These are phyloP conservation scores for Debaryomyces castellii DNA, from an alignment of 805 yeast genomes.

Conservation along the genomic window DNA sequence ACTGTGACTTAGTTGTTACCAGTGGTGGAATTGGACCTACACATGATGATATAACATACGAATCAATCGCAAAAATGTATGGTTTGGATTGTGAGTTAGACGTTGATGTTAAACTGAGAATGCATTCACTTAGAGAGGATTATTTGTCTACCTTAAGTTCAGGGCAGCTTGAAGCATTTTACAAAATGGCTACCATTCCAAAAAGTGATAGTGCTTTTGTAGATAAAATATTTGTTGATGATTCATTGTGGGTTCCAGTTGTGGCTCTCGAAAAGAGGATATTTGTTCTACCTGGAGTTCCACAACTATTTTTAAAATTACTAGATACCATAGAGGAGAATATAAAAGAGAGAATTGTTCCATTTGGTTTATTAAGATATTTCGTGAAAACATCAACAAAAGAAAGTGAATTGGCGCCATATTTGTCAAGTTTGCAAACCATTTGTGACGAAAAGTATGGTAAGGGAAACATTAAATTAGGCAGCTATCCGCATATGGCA, in stretches of 20 bases:
- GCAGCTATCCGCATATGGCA: slow-evolving; percentile 80
- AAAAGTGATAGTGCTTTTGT: slow-evolving; percentile 25
- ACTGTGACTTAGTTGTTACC: slow-evolving; percentile 68
- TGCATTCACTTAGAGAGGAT: slow-evolving; percentile 49
- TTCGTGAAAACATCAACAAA: slow-evolving; percentile 60
- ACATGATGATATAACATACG: slow-evolving; percentile 86
- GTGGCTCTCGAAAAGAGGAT: slow-evolving; percentile 66
- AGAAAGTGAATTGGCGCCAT: slow-evolving; percentile 73
- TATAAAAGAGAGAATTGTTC: slow-evolving; percentile 25
- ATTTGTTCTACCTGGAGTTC: slow-evolving; percentile 81
- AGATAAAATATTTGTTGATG: slow-evolving; percentile 40
- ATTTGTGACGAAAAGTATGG: slow-evolving; percentile 30
- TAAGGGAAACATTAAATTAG: slow-evolving; percentile 55
- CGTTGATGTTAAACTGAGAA: slow-evolving; percentile 55
- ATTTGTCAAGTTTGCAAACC: slow-evolving; percentile 51
- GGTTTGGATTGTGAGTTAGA: slow-evolving; percentile 51
- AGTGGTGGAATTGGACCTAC: slow-evolving; percentile 84
- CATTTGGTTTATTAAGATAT: slow-evolving; percentile 34
- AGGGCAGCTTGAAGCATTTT: slow-evolving; percentile 58
- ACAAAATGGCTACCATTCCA: slow-evolving; percentile 82
- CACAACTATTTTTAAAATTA: slow-evolving; percentile 63
- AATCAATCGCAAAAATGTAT: slow-evolving; percentile 67
- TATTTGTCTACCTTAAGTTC: slow-evolving; percentile 28
- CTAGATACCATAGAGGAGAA: slow-evolving; percentile 43
- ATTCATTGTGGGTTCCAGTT: slow-evolving; percentile 80